These are phyloP conservation scores for Brassica cretica DNA, from an alignment of 345 rosid species.

Conservation along the genomic window DNA sequence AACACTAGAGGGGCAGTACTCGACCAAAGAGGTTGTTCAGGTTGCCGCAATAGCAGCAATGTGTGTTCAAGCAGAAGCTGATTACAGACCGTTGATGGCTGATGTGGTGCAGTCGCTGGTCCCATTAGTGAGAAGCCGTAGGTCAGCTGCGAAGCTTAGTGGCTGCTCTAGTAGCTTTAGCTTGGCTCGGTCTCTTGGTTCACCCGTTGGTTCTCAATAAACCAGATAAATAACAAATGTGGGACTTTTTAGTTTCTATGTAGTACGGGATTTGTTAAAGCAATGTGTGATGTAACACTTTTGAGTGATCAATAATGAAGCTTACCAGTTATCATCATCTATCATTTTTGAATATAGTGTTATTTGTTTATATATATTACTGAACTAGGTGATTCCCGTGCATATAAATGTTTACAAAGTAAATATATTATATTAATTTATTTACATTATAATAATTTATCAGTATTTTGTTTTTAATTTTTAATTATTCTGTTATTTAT, in stretches of 20 bases:
- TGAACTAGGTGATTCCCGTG: no score
- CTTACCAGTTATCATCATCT: not conserved
- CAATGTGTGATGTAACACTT: conserved; percentile 17
- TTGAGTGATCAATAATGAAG: conserved; percentile 15
- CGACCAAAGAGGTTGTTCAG: conserved; percentile 77
- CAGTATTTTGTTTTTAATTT: no score
- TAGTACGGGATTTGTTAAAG: not conserved
- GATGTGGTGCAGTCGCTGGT: conserved; percentile 87
- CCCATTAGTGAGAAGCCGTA: conserved; percentile 69
- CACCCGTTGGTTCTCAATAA: conserved; percentile 35
- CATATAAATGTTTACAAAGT: no score
- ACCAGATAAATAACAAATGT: conserved; percentile 42
- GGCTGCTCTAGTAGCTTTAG: conserved; percentile 57
- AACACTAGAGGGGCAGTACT: conserved; percentile 72
- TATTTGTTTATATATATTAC: no score
- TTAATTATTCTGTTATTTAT: no score
- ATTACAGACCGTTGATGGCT: conserved; percentile 93
- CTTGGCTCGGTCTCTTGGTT: conserved; percentile 47
- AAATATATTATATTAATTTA: no score
- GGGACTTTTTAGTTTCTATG: conserved; percentile 21
- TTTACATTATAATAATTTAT: no score
- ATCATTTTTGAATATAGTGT: not conserved
- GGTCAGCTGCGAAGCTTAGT: conserved; percentile 56
- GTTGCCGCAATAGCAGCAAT: conserved; percentile 96
- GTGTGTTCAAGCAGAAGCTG: conserved; percentile 92